phyloP scores from a whole-genome alignment of 352 stramenopile genomes.

The Phytophthora hibernalis region DNA sequence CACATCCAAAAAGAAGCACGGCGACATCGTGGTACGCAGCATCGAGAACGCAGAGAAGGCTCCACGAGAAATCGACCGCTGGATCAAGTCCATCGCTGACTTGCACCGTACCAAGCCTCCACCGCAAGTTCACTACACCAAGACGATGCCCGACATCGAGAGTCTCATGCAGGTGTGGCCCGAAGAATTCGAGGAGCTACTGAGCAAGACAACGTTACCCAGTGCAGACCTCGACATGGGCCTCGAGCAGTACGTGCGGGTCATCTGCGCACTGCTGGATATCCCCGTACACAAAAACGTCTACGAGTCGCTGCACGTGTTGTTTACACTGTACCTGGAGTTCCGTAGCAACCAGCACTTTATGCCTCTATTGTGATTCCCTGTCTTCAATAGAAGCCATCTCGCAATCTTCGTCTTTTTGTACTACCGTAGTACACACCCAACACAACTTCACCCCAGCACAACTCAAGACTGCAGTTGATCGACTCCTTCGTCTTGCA shows the following conservation, averaged over 20 bases:
- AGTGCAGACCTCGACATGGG: conserved; percentile 91
- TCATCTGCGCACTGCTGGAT: conserved; percentile 94
- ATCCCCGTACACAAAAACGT: conserved; percentile 96
- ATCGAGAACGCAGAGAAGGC: conserved; percentile 96
- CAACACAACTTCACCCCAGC: not conserved
- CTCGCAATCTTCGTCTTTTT: not conserved
- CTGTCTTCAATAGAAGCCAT: conserved; percentile 17
- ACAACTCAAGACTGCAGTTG: not conserved
- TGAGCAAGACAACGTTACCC: conserved; percentile 76
- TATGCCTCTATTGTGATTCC: conserved; percentile 53
- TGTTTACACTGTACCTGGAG: conserved; percentile 95
- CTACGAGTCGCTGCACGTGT: conserved; percentile 94
- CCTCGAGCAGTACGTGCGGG: conserved; percentile 93
- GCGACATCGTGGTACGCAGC: conserved; percentile 91
- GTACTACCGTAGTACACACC: not conserved
- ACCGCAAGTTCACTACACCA: conserved; percentile 93
- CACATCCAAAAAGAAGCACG: conserved; percentile 95
- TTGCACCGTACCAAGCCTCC: conserved; percentile 94
- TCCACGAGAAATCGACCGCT: conserved; percentile 93
- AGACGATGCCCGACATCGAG: conserved; percentile 95
- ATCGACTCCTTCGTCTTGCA: not conserved
- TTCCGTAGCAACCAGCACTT: conserved; percentile 95
- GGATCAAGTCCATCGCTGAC: conserved; percentile 96
- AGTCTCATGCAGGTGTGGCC: conserved; percentile 94
- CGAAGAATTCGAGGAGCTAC: conserved; percentile 86